Evolutionary conservation across 768 basidiomycete species (phyloP).

Genomic region (Pisolithus marmoratus): DNA sequence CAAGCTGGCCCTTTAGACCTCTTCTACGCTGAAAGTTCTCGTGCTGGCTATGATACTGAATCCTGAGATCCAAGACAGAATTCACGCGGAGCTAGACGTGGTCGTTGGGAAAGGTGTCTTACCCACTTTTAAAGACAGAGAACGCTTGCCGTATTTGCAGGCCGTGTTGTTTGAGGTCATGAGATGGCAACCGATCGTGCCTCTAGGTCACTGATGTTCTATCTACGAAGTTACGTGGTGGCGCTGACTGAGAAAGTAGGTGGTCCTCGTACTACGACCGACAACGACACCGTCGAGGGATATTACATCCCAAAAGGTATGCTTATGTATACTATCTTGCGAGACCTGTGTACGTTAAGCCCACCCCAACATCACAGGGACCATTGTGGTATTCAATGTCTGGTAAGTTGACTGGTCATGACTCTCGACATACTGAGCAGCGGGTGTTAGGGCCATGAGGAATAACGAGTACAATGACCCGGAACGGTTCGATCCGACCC

Average conservation of each 20-base stretch:
- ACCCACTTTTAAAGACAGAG: constrained; percentile 18
- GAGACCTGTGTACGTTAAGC: too few relatives aligned
- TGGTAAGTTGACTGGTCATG: not conserved
- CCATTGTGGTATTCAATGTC: not conserved
- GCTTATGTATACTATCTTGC: not conserved
- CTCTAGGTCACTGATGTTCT: constrained; percentile 12
- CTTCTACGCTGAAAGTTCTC: constrained; percentile 15
- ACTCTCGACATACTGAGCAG: not conserved
- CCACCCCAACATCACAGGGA: not conserved
- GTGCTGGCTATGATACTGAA: constrained; percentile 24
- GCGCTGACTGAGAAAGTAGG: constrained; percentile 3
- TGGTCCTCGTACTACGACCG: constrained; percentile 16
- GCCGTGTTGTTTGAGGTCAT: constrained; percentile 18
- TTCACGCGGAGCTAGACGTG: constrained; percentile 20
- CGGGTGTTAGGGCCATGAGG: not conserved
- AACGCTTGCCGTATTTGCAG: constrained; percentile 20
- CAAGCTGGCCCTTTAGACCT: constrained; percentile 10
- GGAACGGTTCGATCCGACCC: not conserved
- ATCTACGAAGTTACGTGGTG: not conserved
- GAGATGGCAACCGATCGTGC: constrained; percentile 18
- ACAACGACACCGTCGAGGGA: constrained; percentile 12
- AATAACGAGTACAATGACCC: not conserved
- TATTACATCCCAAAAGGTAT: constrained; percentile 18
- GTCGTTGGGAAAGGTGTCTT: constrained; percentile 16
- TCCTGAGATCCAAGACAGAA: constrained; percentile 18